Evolutionary conservation across 177 flowering plant species (phyloP).

Genomic region (Tripterygium wilfordii): DNA sequence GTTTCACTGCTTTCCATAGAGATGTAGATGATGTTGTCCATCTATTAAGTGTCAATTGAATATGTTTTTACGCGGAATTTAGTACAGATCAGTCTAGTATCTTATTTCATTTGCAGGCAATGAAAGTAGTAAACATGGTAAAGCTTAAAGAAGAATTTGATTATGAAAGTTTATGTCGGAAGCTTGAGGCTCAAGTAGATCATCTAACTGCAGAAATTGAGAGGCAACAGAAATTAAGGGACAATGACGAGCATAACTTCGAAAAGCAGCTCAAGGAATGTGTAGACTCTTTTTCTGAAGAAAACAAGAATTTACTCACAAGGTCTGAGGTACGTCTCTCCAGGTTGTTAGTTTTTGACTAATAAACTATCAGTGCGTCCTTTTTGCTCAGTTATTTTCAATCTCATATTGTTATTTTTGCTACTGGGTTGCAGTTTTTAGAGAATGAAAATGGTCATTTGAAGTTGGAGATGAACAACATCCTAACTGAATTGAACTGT

Average conservation of each 20-base stretch:
- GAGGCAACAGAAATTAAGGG: slow-evolving; percentile 57
- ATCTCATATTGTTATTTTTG: not conserved
- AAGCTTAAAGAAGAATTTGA: slow-evolving; percentile 93
- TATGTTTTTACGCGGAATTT: not conserved
- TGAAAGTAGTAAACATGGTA: slow-evolving; percentile 71
- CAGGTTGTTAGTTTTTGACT: slow-evolving; percentile 1
- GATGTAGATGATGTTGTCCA: too few relatives aligned
- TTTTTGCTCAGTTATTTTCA: not conserved
- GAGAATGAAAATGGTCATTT: slow-evolving; percentile 52
- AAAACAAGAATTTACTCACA: slow-evolving; percentile 40
- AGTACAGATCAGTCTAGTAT: not conserved
- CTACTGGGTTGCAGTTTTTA: slow-evolving; percentile 38
- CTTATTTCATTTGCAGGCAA: slow-evolving; percentile 53
- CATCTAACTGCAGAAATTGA: slow-evolving; percentile 71
- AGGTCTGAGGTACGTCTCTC: slow-evolving; percentile 68
- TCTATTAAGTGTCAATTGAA: too few relatives aligned
- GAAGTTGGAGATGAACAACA: slow-evolving; percentile 33
- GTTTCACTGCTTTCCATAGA: too few relatives aligned
- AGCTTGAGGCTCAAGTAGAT: slow-evolving; percentile 74
- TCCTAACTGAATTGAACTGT: slow-evolving; percentile 38
- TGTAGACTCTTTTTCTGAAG: slow-evolving; percentile 42
- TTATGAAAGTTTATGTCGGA: slow-evolving; percentile 79
- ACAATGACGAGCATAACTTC: slow-evolving; percentile 38
- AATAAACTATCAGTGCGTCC: not conserved
- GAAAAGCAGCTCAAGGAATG: slow-evolving; percentile 44